Conservation (phyloP, 2,329 filamentous ascomycete genomes). For the Colletotrichum tamarilloi region DNA sequence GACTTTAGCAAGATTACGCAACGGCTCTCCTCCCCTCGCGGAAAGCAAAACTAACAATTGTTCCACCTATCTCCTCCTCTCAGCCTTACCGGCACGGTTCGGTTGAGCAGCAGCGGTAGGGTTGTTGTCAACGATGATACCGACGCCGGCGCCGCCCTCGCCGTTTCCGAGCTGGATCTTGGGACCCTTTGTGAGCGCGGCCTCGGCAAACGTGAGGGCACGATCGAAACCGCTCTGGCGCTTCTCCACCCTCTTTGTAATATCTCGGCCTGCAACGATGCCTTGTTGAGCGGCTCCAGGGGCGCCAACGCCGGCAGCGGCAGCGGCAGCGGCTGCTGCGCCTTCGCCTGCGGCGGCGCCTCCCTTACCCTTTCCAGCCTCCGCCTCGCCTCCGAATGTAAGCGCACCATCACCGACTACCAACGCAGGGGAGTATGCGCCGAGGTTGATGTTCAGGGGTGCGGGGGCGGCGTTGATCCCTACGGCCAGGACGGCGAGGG, state of each 20-base stretch:
- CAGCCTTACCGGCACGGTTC: neutral
- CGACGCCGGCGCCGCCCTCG: slow-evolving; percentile 51
- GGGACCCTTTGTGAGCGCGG: slow-evolving; percentile 51
- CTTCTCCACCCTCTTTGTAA: slow-evolving; percentile 42
- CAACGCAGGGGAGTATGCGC: slow-evolving; percentile 48
- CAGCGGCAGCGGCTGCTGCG: slow-evolving; percentile 23
- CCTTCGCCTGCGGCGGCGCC: neutral
- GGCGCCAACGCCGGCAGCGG: neutral
- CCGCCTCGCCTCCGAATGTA: slow-evolving; percentile 51
- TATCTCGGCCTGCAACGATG: neutral
- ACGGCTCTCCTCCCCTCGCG: neutral
- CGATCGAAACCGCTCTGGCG: slow-evolving; percentile 54
- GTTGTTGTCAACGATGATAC: slow-evolving; percentile 52
- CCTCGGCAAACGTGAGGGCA: slow-evolving; percentile 52
- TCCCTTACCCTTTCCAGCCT: slow-evolving; percentile 5
- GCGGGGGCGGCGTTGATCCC: slow-evolving; percentile 43
- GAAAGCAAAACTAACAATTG: neutral
- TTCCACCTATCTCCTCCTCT: neutral
- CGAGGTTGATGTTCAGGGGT: slow-evolving; percentile 48
- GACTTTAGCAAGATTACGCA: slow-evolving; percentile 19
- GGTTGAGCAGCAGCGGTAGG: slow-evolving; percentile 41
- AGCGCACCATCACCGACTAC: slow-evolving; percentile 56
- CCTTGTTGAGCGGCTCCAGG: neutral
- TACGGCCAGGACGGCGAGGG: slow-evolving; percentile 42
- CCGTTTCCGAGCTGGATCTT: slow-evolving; percentile 53